These are phyloP conservation scores for Dryas integrifolia DNA, from an alignment of 331 rosid species.

Conservation along the genomic window DNA sequence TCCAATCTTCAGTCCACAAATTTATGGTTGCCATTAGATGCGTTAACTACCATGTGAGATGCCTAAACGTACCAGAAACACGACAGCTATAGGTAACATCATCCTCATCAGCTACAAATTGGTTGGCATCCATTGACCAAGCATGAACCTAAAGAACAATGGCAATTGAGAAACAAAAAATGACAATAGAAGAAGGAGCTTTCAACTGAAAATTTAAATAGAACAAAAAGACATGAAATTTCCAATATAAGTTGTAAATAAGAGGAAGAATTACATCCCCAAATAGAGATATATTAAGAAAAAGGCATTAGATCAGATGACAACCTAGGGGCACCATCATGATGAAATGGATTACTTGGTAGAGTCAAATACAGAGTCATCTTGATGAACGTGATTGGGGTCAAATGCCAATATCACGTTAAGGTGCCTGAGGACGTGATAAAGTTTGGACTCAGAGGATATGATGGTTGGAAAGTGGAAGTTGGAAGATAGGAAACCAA, in stretches of 20 bases:
- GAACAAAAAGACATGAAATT: neutral
- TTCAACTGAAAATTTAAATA: neutral
- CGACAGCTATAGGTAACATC: constrained; percentile 82
- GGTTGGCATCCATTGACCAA: constrained; percentile 84
- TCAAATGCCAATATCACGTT: too few species aligned
- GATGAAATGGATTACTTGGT: too few species aligned
- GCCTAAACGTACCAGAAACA: constrained; percentile 61
- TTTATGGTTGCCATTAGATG: neutral
- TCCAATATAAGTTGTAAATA: neutral
- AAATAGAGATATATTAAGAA: neutral
- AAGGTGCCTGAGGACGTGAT: too few species aligned
- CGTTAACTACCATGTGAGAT: neutral
- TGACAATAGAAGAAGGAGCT: neutral
- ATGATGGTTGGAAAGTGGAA: too few species aligned
- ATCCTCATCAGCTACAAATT: constrained; percentile 88
- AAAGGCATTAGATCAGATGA: neutral
- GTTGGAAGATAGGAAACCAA: too few species aligned
- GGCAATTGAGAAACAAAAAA: constrained; percentile 6
- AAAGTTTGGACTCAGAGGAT: too few species aligned
- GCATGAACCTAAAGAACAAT: constrained; percentile 52
- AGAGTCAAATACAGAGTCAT: neutral
- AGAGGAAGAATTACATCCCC: neutral
- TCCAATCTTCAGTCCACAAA: neutral
- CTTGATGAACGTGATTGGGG: neutral
- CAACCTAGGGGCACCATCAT: neutral